Percentiles rank a stretch among this genome's conserved stretches.
Conservation (phyloP, 1,284 basidiomycete species). For the Salmacisia buchloeana region DNA sequence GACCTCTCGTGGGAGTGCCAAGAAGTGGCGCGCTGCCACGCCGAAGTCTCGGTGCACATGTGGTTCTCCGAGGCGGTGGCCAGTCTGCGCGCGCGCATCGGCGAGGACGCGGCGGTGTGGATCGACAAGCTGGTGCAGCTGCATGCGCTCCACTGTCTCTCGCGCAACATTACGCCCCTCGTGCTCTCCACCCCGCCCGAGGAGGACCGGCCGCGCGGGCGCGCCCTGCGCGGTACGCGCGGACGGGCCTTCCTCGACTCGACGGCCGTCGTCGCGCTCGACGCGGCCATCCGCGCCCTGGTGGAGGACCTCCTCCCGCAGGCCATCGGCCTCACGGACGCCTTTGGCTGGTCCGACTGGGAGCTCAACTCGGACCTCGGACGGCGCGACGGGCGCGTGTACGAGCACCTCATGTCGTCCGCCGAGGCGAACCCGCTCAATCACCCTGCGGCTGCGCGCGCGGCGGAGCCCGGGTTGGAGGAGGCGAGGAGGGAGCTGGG, state of each 20-base stretch:
- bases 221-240: slow-evolving; percentile 61
- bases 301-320: slow-evolving; percentile 61
- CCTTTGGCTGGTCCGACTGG: slow-evolving; percentile 72
- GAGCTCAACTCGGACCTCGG: slow-evolving; percentile 62
- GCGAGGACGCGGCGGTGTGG: slow-evolving; percentile 24
- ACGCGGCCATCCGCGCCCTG: slow-evolving; percentile 58
- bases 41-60: slow-evolving; percentile 38
- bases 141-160: slow-evolving; percentile 29
- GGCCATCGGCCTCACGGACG: slow-evolving; percentile 66
- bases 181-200: slow-evolving; percentile 59
- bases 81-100: slow-evolving; percentile 23
- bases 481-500: neutral
- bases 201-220: slow-evolving; percentile 49
- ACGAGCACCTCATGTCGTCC: slow-evolving; percentile 64
- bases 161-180: slow-evolving; percentile 48
- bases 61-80: slow-evolving; percentile 41
- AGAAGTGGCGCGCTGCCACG: slow-evolving; percentile 39
- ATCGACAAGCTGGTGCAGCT: slow-evolving; percentile 34
- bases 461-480: slow-evolving; percentile 16
- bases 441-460: slow-evolving; percentile 35
- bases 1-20: slow-evolving; percentile 40
- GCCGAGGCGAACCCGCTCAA: slow-evolving; percentile 66
- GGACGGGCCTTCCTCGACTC: slow-evolving; percentile 54
- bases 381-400: slow-evolving; percentile 64
- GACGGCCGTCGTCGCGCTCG: slow-evolving; percentile 55